Percentiles rank a stretch among this genome's conserved stretches.
Evolutionary conservation across 192 early-diverging fungal genomes (phyloP).

Genomic region (Coemansia sp.): DNA sequence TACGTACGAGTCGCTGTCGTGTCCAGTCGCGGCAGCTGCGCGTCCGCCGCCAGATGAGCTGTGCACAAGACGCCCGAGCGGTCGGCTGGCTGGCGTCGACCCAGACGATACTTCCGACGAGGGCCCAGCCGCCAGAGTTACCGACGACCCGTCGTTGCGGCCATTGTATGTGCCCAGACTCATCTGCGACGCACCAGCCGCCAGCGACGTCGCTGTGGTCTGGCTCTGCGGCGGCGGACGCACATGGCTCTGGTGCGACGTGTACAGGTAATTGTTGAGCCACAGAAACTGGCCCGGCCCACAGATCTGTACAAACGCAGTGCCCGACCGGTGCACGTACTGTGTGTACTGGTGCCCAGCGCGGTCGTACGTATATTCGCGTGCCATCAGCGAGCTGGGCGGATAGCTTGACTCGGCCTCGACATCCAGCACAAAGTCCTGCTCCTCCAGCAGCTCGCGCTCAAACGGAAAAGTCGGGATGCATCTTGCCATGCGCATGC

Average conservation of each 20-base stretch:
- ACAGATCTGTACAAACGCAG: constrained; percentile 89
- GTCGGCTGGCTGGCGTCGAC: not conserved
- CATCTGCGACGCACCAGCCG: constrained; percentile 5
- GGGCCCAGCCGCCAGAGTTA: not conserved
- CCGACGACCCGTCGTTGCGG: not conserved
- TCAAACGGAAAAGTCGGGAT: constrained; percentile 70
- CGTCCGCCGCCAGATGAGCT: not conserved
- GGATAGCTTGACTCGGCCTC: constrained; percentile 82
- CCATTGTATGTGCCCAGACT: constrained; percentile 4
- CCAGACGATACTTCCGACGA: not conserved
- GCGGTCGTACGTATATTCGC: constrained; percentile 58
- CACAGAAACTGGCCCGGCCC: constrained; percentile 76
- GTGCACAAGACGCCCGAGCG: constrained; percentile 1
- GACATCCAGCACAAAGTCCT: constrained; percentile 90
- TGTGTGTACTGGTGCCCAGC: constrained; percentile 67
- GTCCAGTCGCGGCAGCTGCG: not conserved
- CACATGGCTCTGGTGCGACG: constrained; percentile 32
- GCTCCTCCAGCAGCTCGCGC: constrained; percentile 72
- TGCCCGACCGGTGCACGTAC: constrained; percentile 85
- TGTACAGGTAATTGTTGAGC: constrained; percentile 79
- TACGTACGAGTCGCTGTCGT: not conserved
- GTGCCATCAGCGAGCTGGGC: constrained; percentile 60
- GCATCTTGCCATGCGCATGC: constrained; percentile 17
- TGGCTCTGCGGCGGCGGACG: constrained; percentile 14
- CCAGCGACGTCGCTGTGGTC: constrained; percentile 1